These are phyloP conservation scores for Plasmodium adleri DNA, from an alignment of 169 alveolate species.

Conservation along the genomic window DNA sequence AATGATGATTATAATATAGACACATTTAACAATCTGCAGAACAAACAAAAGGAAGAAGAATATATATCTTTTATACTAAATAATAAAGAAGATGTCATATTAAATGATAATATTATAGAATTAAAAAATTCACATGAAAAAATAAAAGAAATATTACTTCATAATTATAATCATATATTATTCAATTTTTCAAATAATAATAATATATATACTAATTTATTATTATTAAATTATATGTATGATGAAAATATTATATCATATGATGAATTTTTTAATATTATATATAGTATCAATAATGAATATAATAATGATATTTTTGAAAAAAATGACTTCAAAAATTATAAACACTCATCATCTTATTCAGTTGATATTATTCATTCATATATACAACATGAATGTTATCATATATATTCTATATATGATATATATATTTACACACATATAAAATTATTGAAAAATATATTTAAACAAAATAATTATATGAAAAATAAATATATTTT, in stretches of 20 bases:
- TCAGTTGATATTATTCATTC: slow-evolving; percentile 17
- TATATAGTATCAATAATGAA: slow-evolving; percentile 31
- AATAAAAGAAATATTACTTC: slow-evolving; percentile 33
- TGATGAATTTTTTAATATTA: slow-evolving; percentile 31
- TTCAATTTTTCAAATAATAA: slow-evolving; percentile 14
- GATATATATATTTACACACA: slow-evolving; percentile 44
- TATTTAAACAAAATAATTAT: slow-evolving; percentile 38
- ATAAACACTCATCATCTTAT: not conserved
- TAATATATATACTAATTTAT: slow-evolving; percentile 37
- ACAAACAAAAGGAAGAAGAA: not conserved
- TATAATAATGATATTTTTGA: slow-evolving; percentile 2
- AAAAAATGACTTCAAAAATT: not conserved
- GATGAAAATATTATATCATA: slow-evolving; percentile 51
- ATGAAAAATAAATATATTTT: slow-evolving; percentile 13
- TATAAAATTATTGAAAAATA: slow-evolving; percentile 38
- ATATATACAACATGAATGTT: slow-evolving; percentile 33
- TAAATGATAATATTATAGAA: slow-evolving; percentile 7
- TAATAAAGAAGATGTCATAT: not conserved
- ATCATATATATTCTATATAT: slow-evolving; percentile 14
- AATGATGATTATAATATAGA: too few species aligned
- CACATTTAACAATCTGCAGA: not conserved
- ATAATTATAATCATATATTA: slow-evolving; percentile 51
- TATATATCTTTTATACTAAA: not conserved
- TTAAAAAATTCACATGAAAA: slow-evolving; percentile 20
- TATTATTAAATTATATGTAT: slow-evolving; percentile 54